Base-by-base conservation (phyloP, 192 early-diverging fungal species). In the Cetraspora pellucida region DNA sequence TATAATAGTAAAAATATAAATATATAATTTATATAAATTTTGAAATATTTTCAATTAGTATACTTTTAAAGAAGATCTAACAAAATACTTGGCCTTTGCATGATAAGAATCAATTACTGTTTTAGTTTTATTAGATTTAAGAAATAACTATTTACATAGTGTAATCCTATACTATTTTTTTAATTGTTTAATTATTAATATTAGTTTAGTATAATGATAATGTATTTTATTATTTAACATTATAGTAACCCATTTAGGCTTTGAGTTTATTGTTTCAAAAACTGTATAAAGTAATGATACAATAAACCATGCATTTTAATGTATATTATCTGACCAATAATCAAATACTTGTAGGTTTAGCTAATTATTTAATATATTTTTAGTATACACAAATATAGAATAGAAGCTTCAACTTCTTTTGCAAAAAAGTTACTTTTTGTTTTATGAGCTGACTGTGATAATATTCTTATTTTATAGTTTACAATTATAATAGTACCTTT, bases 401-500 rank as follows among this genome's bases (percentile, higher is more conserved):
- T 60, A 25, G 21, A 60, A 10, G 13, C 21, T 60, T 8, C 59
- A 60, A 28, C 8, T 25, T 13, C 59, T 28, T 28, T 61, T 61
- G 27, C 59, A 60, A 61, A 61, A 23, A 8, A 61, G 11, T 61
- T 0, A 28, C 13, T 5, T 61, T 61, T 61, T 10, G 28, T 61
- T 61, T 67, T 2, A 11, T 2, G n/a, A n/a, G 43, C 44, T 44
- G 5, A 10, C 23, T 46, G 43, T 27, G 14, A 16, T n/a, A 46
- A 43, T 3, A 67, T 46, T 46, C 23, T 67, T 19, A 67, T 67
- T 21, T 67, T 46, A 25, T 67, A 67, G 43, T 67, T 8, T 9
- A 67, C 17, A 6, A 67, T 67, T 17, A 19, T 45, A 46, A 67
- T 19, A 44, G 43, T 19, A 21, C 44, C 65, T 19, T 67, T 9